phyloP scores from a whole-genome alignment of 2,329 filamentous ascomycete genomes.

The Verticillium alfalfae region DNA sequence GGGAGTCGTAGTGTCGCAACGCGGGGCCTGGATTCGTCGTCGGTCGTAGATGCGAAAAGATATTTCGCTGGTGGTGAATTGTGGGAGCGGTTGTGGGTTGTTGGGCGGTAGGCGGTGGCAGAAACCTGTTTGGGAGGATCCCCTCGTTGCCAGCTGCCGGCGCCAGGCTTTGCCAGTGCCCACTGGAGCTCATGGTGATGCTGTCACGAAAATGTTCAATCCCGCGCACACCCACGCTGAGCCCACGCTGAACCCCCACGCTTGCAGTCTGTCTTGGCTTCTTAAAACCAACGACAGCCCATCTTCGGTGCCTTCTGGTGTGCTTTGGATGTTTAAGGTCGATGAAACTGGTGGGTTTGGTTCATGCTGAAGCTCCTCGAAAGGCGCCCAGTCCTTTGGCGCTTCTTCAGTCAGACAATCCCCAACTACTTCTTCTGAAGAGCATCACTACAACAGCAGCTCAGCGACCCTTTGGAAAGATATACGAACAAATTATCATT shows the following conservation, averaged over 20 bases:
- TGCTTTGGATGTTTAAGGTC: too few species aligned
- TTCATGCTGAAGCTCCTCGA: too few species aligned
- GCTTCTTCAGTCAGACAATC: too few species aligned
- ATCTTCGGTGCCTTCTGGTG: too few species aligned
- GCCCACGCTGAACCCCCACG: neutral
- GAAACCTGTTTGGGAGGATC: constrained; percentile 14
- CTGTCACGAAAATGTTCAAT: neutral
- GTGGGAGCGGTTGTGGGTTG: constrained; percentile 36
- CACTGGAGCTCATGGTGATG: neutral
- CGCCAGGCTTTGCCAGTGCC: neutral
- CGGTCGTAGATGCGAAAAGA: constrained; percentile 26
- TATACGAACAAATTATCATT: neutral
- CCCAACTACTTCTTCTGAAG: too few species aligned
- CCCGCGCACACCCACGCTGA: neutral
- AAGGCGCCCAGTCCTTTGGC: too few species aligned
- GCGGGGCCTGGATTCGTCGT: constrained; percentile 4
- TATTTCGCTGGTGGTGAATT: constrained; percentile 34
- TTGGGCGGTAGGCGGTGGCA: constrained; percentile 30
- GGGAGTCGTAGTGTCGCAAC: constrained; percentile 16
- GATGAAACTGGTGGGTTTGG: too few species aligned
- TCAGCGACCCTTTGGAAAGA: too few species aligned
- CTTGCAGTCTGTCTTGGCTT: neutral
- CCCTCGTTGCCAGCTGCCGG: neutral
- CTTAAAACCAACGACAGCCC: neutral
- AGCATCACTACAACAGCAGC: too few species aligned